Base-by-base conservation (phyloP, 2,329 filamentous ascomycete genomes). In the Cryphonectria naterciae region DNA sequence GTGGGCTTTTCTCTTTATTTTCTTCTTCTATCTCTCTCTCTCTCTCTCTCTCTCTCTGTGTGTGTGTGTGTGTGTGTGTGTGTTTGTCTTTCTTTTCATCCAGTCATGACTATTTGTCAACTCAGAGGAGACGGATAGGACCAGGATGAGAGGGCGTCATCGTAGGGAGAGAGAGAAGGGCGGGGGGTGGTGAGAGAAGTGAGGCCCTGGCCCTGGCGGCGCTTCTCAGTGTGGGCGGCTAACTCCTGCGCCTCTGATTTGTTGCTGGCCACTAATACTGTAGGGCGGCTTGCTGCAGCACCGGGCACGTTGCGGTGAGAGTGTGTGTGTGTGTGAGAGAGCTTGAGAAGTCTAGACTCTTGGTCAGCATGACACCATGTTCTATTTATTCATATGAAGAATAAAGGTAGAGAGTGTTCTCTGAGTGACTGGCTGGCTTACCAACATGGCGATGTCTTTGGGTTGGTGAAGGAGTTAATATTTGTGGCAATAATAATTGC, bases 201-300 rank as follows among this genome's bases (percentile, higher is more conserved):
- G 41, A 43, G 39, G 65, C 65, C 43, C 61, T 46, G 54, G 8
- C 41, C 43, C 61, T 46, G 54, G 8, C 41, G 69, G 71, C 71
- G 71, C 69, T 71, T 71, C 65, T 46, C 7, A n/a, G 19, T 49
- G 67, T 49, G 69, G 72, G 72, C 72, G 72, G 69, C 70, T 73
- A 73, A 73, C 68, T 69, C 46, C 32, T 35, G 41, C 35, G 39
- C 28, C 64, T 43, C 64, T 73, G 72, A 72, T 73, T 73, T 68
- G 67, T 62, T 61, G 65, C 39, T 62, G 60, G 37, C 60, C 25
- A n/a, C 22, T 49, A 8, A 11, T 8, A n/a, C 46, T 32, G 25
- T 13, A 13, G 41, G 13, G 41, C 65, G 32, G 65, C 28, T 70
- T 32, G 22, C 46, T 32, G 54, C 28, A 35, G 54, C 28, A 32